Base-by-base conservation (phyloP, 2,329 filamentous ascomycete species). In the Paecilomyces sp. region DNA sequence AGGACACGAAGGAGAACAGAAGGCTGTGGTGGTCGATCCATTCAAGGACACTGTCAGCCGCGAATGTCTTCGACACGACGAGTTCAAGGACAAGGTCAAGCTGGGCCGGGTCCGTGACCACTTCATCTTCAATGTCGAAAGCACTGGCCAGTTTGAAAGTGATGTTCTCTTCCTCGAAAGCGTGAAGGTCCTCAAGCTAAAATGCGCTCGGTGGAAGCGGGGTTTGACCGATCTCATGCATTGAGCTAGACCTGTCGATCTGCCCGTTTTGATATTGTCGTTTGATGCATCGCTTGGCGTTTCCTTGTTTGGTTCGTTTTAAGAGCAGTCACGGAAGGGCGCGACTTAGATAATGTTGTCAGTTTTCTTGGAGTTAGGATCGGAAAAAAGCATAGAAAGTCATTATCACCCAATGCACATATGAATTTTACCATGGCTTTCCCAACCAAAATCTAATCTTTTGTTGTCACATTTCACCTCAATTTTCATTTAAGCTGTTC, bases 51-150 rank as follows among this genome's bases (percentile, higher is more conserved):
- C 93, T 0, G 93, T 99, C 62, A 95, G 90, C 76, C 85, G 94
- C 66, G 95, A 99, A 78, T 94, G 89, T 70, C 77, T 99, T 71
- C 86, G 94, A 56, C 93, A 99, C 73, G 83, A 88, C 28, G 94
- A 97, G 77, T 97, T 99, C 78, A 86, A 94, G 76, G 90, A 87
- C 72, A 99, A 97, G 81, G 94, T 99, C 64, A 92, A 92, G 81
- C 85, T 99, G 33, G 94, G 94, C 52, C 84, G 95, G 58, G 81
- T 92, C 68, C 83, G 92, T 65, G 94, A 99, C 74, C 95, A 99
- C 79, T 99, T 99, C 75, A 97, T 99, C 76, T 99, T 94, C 81
- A 89, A 87, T 58, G 83, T 99, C 36, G 94, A 99, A 81, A 97
- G 92, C 80, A 88, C 91, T 0, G 95, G 94, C 5, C 94, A 99